Evolutionary conservation across 1,284 basidiomycete species (phyloP), one percentile per base, ranked within the genome.

Genomic region (Exobasidium cylindrosporum): DNA sequence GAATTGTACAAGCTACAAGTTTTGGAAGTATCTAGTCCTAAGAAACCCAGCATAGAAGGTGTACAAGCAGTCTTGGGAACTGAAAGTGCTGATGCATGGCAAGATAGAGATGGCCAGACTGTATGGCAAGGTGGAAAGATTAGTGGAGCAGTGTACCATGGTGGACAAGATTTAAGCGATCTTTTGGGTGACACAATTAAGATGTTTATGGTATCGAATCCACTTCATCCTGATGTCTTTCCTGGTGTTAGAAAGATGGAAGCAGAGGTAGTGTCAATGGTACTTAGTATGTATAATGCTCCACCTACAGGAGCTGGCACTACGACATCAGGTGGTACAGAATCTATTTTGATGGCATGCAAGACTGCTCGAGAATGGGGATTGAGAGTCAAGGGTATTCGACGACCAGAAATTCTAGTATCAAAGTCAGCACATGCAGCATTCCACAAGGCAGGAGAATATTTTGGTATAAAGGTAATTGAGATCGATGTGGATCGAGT

Each of bases 321-420:
- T 0, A 97, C 93, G 73, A 97, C 95, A 0, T 90, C 89, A 0
- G 95, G 95, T 23, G 95, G 96, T 1, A 98, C 95, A 0, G 95
- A 98, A 80, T 92, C 90, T 14, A 97, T 98, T 73, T 83, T 95
- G 57, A 92, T 94, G 92, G 87, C 92, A 2, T 86, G 92, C 71
- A 95, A 97, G 83, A 89, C 93, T 0, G 88, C 97, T 81, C 87
- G 94, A 29, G 93, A 97, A 70, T 97, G 94, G 92, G 95, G 90
- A 1, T 82, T 85, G 28, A 86, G 83, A 1, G 87, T 87, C 45
- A 95, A 93, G 80, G 90, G 92, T 4, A 91, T 97, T 75, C 91
- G 85, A 0, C 85, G 90, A 66, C 95, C 95, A 0, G 95, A 98
- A 80, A 92, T 98, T 90, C 84, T 97, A 65, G 82, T 97, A 6